A percentile compares a stretch with the other conserved stretches of the same genome.
Evolutionary conservation across 108 stramenopile genomes (phyloP).

Genomic region (Epipyxis sp.): DNA sequence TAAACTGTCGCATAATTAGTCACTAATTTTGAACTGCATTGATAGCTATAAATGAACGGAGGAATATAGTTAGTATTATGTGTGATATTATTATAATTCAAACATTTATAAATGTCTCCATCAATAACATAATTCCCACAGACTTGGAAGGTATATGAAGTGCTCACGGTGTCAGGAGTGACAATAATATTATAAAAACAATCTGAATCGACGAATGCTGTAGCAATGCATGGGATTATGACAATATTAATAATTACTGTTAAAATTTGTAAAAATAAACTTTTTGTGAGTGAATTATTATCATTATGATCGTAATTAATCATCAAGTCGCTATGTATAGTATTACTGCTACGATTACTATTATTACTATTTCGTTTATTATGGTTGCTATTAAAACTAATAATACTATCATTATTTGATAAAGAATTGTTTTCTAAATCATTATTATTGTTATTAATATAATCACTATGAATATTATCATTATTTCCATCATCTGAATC

Average conservation of each 20-base stretch:
- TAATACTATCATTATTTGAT: background rate
- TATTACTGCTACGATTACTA: background rate
- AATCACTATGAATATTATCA: too few species aligned
- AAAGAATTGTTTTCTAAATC: background rate
- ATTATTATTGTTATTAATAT: too few species aligned
- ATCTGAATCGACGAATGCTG: background rate
- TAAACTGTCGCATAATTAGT: background rate
- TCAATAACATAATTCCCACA: background rate
- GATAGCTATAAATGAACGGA: slow-evolving; percentile 16
- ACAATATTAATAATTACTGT: too few species aligned
- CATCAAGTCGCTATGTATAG: background rate
- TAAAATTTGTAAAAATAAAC: background rate
- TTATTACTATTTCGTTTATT: background rate
- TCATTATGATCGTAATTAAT: background rate
- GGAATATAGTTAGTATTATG: background rate
- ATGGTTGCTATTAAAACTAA: background rate
- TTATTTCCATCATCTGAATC: too few species aligned
- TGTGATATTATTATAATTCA: background rate
- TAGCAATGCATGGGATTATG: slow-evolving; percentile 1
- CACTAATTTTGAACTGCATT: slow-evolving; percentile 1
- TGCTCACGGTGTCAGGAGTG: background rate
- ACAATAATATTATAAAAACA: slow-evolving; percentile 15
- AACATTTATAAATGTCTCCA: background rate
- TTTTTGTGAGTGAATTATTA: background rate
- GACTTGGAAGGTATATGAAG: background rate